Evolutionary conservation across 2,329 filamentous ascomycete species (phyloP).

Genomic region (Diplodia sapinea): DNA sequence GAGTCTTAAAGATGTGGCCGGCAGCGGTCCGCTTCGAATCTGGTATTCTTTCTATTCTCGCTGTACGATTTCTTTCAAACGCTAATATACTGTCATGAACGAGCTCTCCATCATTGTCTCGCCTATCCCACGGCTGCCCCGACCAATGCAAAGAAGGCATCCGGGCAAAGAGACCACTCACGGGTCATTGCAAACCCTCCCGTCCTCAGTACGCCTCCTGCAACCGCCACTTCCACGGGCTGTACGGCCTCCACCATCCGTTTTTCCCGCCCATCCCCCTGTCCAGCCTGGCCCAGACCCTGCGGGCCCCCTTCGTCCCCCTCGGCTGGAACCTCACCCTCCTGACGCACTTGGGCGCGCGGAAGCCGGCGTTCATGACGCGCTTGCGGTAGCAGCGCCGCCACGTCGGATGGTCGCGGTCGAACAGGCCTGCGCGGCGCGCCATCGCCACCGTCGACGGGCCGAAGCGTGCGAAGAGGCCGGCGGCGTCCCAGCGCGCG

Average conservation of each 20-base stretch:
- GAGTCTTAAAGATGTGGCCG: too few species aligned
- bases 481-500: conserved; percentile 19
- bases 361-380: not conserved
- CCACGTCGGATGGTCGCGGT: not conserved
- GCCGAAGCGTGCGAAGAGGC: not conserved
- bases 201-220: not conserved
- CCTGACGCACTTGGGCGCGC: not conserved
- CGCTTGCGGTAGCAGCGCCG: not conserved
- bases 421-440: conserved; percentile 11
- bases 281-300: not conserved
- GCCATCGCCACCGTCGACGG: conserved; percentile 10
- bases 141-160: too few species aligned
- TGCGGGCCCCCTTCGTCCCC: not conserved
- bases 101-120: too few species aligned
- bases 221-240: not conserved
- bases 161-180: too few species aligned
- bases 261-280: not conserved
- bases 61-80: too few species aligned
- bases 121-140: too few species aligned
- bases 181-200: too few species aligned
- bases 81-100: too few species aligned
- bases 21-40: too few species aligned
- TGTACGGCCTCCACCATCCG: not conserved
- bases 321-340: not conserved
- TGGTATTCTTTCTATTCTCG: too few species aligned